phyloP scores from a whole-genome alignment of 257 asterid genomes.

The Handroanthus guayacan region DNA sequence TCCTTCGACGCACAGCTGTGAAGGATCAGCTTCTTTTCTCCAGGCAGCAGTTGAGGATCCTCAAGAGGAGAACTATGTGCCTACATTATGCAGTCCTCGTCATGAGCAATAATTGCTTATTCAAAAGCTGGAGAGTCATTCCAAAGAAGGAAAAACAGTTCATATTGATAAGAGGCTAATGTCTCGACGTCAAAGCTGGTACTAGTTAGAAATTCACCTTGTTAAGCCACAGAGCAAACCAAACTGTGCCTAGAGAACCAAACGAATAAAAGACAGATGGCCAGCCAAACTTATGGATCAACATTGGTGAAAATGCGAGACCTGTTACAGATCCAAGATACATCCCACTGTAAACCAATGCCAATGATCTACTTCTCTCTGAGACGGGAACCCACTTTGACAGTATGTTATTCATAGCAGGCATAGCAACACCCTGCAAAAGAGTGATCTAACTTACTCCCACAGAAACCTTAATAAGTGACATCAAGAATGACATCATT shows the following conservation, averaged over 20 bases:
- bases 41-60: constrained; percentile 71
- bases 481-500: constrained; percentile 2
- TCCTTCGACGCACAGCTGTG: constrained; percentile 61
- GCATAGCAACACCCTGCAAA: constrained; percentile 97
- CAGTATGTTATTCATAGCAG: constrained; percentile 89
- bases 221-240: constrained; percentile 77
- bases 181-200: constrained; percentile 3
- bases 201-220: constrained; percentile 55
- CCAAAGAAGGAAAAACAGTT: too few species aligned
- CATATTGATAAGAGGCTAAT: too few species aligned
- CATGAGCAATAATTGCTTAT: constrained; percentile 22
- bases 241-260: constrained; percentile 88
- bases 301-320: constrained; percentile 84
- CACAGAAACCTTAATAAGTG: constrained; percentile 26
- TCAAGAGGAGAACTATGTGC: constrained; percentile 87
- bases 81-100: constrained; percentile 48
- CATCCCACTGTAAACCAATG: constrained; percentile 96
- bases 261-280: constrained; percentile 89
- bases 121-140: background rate
- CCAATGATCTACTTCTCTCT: constrained; percentile 94
- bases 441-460: constrained; percentile 29
- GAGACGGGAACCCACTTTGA: constrained; percentile 95
- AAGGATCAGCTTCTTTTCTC: constrained; percentile 79
- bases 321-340: constrained; percentile 95
- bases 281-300: constrained; percentile 91